phyloP scores from a whole-genome alignment of 2,329 filamentous ascomycete genomes.

The Annulohypoxylon truncatum region DNA sequence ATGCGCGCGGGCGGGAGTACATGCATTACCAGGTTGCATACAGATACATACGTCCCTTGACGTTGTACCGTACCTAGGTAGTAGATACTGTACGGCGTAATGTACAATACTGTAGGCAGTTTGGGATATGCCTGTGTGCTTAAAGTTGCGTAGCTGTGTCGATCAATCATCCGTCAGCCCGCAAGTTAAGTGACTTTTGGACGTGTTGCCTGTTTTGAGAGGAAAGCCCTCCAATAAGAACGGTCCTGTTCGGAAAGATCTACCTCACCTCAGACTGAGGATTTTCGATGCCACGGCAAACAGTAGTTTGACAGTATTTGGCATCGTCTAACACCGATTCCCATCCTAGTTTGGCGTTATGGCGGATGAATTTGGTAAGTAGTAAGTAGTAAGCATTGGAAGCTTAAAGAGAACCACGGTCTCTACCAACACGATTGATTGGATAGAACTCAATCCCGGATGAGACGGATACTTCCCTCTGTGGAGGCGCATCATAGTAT shows the following conservation, averaged over 20 bases:
- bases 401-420: constrained; percentile 22
- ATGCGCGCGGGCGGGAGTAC: constrained; percentile 2
- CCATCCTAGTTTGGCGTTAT: constrained; percentile 1
- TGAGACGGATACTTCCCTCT: constrained; percentile 38
- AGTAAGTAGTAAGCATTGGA: constrained; percentile 24
- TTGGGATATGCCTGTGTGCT: not conserved
- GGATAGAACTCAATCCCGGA: constrained; percentile 29
- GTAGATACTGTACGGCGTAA: constrained; percentile 16
- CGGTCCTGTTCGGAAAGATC: constrained; percentile 18
- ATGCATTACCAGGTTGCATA: constrained; percentile 11
- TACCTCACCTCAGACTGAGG: constrained; percentile 15
- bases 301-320: not conserved
- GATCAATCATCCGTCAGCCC: constrained; percentile 31
- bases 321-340: constrained; percentile 9
- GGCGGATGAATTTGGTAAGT: constrained; percentile 7
- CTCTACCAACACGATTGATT: constrained; percentile 18
- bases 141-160: constrained; percentile 18
- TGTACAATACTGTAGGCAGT: not conserved
- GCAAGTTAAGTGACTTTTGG: constrained; percentile 10
- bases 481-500: constrained; percentile 28
- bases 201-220: constrained; percentile 21
- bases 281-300: constrained; percentile 13
- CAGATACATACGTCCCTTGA: constrained; percentile 34
- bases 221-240: constrained; percentile 24
- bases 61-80: constrained; percentile 30